Conservation (phyloP, 2,329 filamentous ascomycete genomes). For the Aspergillus nomiae region DNA sequence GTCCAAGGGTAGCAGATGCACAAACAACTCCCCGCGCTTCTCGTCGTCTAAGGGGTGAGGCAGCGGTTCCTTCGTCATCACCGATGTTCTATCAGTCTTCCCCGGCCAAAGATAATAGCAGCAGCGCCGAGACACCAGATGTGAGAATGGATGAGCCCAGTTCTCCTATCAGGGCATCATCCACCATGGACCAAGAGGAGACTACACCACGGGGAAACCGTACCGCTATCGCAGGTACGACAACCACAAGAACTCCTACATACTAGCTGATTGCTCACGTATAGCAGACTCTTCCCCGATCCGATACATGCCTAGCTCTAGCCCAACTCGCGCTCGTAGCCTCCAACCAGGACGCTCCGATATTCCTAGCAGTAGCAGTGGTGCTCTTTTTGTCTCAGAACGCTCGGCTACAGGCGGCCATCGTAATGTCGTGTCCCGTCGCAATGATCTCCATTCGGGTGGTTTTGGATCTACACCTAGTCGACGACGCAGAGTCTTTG, state of each 20-base stretch:
- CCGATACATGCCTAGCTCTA: conserved; percentile 86
- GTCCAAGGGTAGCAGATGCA: conserved; percentile 27
- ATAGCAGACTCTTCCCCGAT: conserved; percentile 84
- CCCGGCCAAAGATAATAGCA: conserved; percentile 50
- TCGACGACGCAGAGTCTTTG: conserved; percentile 62
- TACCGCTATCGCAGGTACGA: conserved; percentile 41
- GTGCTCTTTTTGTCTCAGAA: conserved; percentile 72
- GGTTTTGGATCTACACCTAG: conserved; percentile 57
- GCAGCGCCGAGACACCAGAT: conserved; percentile 42
- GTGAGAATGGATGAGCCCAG: conserved; percentile 48
- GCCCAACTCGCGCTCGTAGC: conserved; percentile 64
- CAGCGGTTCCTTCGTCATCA: conserved; percentile 65
- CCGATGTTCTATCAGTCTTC: conserved; percentile 76
- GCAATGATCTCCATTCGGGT: conserved; percentile 87
- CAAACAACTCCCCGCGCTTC: conserved; percentile 49
- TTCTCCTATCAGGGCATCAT: conserved; percentile 48
- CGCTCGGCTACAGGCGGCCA: conserved; percentile 55
- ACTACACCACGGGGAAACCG: conserved; percentile 45
- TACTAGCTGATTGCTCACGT: conserved; percentile 3
- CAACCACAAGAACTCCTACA: no score
- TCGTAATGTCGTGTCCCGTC: conserved; percentile 58
- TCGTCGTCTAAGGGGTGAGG: conserved; percentile 42
- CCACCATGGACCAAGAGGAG: conserved; percentile 44
- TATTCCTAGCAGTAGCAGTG: conserved; percentile 79
- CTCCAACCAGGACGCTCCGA: conserved; percentile 66